phyloP scores from a whole-genome alignment of 305 asterid species.

The Coffea humblotiana region DNA sequence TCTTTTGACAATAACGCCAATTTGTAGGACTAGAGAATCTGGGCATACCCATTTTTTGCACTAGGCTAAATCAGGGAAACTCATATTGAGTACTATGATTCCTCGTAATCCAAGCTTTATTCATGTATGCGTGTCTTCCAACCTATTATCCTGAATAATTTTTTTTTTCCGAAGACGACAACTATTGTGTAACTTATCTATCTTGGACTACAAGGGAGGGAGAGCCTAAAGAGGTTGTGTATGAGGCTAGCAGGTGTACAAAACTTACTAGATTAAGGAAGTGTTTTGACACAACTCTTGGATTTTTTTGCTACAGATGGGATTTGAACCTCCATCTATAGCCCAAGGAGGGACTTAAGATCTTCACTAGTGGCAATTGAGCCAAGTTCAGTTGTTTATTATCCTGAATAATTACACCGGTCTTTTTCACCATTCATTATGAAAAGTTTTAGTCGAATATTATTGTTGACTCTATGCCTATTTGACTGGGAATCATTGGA shows the following conservation, averaged over 20 bases:
- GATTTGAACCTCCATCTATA: too few relatives aligned
- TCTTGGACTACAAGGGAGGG: too few relatives aligned
- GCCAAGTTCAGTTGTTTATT: too few relatives aligned
- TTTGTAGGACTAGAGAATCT: not conserved
- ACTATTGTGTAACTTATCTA: too few relatives aligned
- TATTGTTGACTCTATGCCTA: not conserved
- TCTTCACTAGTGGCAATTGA: too few relatives aligned
- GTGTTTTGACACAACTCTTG: too few relatives aligned
- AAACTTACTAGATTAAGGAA: too few relatives aligned
- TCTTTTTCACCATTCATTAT: not conserved
- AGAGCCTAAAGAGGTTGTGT: too few relatives aligned
- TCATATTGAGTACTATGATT: not conserved
- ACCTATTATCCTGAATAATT: not conserved
- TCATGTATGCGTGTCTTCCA: not conserved
- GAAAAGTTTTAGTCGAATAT: not conserved
- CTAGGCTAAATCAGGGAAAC: not conserved
- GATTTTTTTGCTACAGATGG: too few relatives aligned
- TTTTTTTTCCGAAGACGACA: too few relatives aligned
- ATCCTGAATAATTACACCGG: not conserved
- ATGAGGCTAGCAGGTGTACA: too few relatives aligned
- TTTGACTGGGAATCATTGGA: not conserved
- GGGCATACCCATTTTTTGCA: not conserved
- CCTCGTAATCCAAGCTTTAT: not conserved
- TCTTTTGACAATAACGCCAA: slow-evolving; percentile 1
- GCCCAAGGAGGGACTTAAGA: too few relatives aligned